These are phyloP conservation scores for Pythium sp. DNA, from an alignment of 352 stramenopile genomes.

Conservation along the genomic window DNA sequence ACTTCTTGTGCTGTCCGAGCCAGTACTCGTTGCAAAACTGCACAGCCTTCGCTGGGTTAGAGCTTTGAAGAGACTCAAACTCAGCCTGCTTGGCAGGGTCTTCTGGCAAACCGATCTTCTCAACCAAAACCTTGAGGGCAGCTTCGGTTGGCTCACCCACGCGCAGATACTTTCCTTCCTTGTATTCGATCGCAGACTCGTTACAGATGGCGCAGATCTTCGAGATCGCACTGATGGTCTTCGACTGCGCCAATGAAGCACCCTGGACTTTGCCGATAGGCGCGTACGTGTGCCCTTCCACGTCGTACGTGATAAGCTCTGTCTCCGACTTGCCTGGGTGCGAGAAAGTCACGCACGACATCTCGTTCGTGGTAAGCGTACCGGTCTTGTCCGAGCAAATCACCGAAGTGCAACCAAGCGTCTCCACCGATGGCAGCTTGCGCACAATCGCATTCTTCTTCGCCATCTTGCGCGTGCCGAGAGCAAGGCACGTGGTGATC, in stretches of 20 bases:
- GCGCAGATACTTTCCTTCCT: constrained; percentile 84
- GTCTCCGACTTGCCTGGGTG: constrained; percentile 62
- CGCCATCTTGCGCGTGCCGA: constrained; percentile 96
- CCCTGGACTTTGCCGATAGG: constrained; percentile 75
- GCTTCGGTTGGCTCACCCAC: constrained; percentile 97
- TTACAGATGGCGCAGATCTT: constrained; percentile 96
- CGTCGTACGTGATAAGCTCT: constrained; percentile 85
- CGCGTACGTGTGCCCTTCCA: constrained; percentile 94
- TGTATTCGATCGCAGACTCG: constrained; percentile 91
- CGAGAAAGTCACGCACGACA: constrained; percentile 89
- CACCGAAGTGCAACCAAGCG: constrained; percentile 94
- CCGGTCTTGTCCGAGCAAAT: constrained; percentile 95
- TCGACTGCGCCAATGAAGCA: constrained; percentile 51
- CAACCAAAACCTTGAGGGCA: constrained; percentile 92
- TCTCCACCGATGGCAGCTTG: constrained; percentile 97
- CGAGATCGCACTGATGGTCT: constrained; percentile 81
- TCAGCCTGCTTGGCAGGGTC: constrained; percentile 63
- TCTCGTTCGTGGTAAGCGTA: constrained; percentile 98
- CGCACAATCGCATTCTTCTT: constrained; percentile 98
- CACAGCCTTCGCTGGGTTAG: constrained; percentile 66
- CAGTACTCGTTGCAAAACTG: constrained; percentile 86
- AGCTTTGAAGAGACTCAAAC: constrained; percentile 49
- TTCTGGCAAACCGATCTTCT: constrained; percentile 92
- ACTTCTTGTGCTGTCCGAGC: constrained; percentile 81
- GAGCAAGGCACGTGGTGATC: constrained; percentile 96